Evolutionary conservation across 192 early-diverging fungal genomes (phyloP).

Genomic region (Anaeromyces robustus): DNA sequence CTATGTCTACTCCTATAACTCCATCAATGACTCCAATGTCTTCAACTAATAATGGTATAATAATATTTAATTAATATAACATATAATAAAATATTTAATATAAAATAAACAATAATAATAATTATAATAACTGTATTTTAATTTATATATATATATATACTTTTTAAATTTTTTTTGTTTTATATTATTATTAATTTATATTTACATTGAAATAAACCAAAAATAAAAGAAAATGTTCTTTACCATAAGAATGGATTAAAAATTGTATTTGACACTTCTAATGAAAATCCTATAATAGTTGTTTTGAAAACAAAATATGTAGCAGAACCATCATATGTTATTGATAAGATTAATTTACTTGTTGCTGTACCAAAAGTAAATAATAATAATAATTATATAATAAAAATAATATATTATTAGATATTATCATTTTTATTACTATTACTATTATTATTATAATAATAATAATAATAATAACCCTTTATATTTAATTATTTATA

Average conservation of each 20-base stretch:
- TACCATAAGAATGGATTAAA: conserved; percentile 66
- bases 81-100: no score
- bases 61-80: no score
- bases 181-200: no score
- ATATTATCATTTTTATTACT: no score
- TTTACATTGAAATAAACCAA: no score
- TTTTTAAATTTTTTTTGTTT: background rate
- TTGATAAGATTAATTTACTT: conserved; percentile 30
- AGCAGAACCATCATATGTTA: background rate
- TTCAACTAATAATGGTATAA: no score
- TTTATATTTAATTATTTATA: no score
- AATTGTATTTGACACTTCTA: conserved; percentile 56
- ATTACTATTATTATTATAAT: no score
- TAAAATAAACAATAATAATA: no score
- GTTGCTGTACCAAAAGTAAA: conserved; percentile 85
- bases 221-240: background rate
- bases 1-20: background rate
- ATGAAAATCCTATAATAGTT: conserved; percentile 49
- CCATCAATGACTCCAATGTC: background rate
- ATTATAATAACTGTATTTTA: no score
- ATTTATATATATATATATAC: background rate
- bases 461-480: no score
- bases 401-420: no score
- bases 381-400: background rate
- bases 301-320: conserved; percentile 42